phyloP scores from a whole-genome alignment of 2,329 filamentous ascomycete genomes.

The Calonectria honghensis region DNA sequence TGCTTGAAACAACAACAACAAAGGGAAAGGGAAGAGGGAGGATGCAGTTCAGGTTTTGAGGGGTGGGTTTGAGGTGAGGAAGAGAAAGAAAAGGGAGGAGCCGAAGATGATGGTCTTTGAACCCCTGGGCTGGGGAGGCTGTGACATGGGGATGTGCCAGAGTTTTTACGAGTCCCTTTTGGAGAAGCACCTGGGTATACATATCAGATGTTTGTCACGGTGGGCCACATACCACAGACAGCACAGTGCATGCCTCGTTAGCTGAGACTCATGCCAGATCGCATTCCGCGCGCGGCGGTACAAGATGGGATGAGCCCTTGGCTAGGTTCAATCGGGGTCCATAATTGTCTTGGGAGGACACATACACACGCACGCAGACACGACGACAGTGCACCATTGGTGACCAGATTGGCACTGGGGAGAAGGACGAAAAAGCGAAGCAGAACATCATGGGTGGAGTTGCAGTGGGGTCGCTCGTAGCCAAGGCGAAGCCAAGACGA shows the following conservation, averaged over 20 bases:
- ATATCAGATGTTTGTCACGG: constrained; percentile 16
- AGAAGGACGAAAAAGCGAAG: constrained; percentile 7
- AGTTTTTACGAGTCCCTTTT: constrained; percentile 23
- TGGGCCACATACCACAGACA: constrained; percentile 16
- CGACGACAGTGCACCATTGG: constrained; percentile 15
- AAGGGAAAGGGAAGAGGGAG: constrained; percentile 18
- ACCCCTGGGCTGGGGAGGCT: constrained; percentile 18
- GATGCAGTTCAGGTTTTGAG: neutral
- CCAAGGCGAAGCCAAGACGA: constrained; percentile 27
- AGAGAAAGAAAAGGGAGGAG: constrained; percentile 4
- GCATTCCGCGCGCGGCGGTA: constrained; percentile 19
- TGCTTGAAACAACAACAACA: constrained; percentile 21
- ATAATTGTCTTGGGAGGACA: constrained; percentile 5
- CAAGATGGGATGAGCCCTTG: constrained; percentile 7
- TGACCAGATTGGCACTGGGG: neutral
- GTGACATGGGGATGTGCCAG: constrained; percentile 22
- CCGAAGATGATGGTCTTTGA: constrained; percentile 17
- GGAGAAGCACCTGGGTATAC: constrained; percentile 24
- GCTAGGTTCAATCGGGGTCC: constrained; percentile 8
- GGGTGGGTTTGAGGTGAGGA: neutral
- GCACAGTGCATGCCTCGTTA: constrained; percentile 23
- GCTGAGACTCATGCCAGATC: constrained; percentile 29
- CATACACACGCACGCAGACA: neutral
- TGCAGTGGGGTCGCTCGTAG: constrained; percentile 7
- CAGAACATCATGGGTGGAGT: constrained; percentile 20